phyloP scores from a whole-genome alignment of 176 grass and related monocot species.

The Oryza longistaminata region DNA sequence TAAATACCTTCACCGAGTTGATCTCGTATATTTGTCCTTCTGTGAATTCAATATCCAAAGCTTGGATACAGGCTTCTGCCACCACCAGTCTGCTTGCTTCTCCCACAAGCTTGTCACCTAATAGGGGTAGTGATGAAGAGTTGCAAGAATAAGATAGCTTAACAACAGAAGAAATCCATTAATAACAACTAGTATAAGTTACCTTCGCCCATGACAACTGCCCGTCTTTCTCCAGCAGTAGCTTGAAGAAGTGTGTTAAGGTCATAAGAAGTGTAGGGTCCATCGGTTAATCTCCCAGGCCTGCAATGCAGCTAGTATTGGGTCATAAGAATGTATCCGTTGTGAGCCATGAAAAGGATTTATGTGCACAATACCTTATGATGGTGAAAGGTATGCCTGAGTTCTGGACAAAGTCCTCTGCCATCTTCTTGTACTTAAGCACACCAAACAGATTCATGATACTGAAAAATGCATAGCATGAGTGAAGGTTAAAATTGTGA shows the following conservation, averaged over 20 bases:
- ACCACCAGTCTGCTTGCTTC: constrained; percentile 92
- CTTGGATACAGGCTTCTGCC: constrained; percentile 96
- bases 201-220: constrained; percentile 89
- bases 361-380: constrained; percentile 56
- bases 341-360: background rate
- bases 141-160: background rate
- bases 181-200: constrained; percentile 13
- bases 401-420: constrained; percentile 68
- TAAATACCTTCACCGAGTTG: constrained; percentile 85
- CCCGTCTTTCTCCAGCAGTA: constrained; percentile 83
- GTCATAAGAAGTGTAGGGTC: constrained; percentile 98
- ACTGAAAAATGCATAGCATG: constrained; percentile 43
- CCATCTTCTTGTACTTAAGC: constrained; percentile 98
- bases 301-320: constrained; percentile 34
- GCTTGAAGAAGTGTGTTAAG: constrained; percentile 96
- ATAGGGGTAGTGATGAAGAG: background rate
- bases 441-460: constrained; percentile 98
- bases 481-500: constrained; percentile 5
- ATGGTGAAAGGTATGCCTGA: constrained; percentile 92
- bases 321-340: constrained; percentile 35
- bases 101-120: constrained; percentile 91
- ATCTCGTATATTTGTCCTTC: constrained; percentile 89
- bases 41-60: constrained; percentile 79
- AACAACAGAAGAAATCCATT: background rate
- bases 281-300: constrained; percentile 91